Evolutionary conservation across 2,329 filamentous ascomycete species (phyloP), one percentile per base, ranked within the genome.

Genomic region (Penicillium sp.): DNA sequence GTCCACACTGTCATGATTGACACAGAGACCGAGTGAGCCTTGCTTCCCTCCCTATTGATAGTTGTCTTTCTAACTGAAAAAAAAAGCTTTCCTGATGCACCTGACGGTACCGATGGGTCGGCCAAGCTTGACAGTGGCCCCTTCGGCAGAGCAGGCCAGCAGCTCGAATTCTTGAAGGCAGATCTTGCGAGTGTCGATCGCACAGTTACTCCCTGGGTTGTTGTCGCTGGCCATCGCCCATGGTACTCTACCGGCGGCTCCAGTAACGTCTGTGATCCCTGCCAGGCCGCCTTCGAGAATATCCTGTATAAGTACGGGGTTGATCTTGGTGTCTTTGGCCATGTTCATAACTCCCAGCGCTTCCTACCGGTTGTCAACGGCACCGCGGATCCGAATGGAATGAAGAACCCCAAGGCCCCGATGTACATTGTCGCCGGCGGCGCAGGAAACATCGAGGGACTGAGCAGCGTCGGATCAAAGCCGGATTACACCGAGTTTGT

Each of bases 341-440:
- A 86, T 62, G 80, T 83, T 13, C 83, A 85, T 68, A 84, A 83
- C 68, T 79, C 80, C 23, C 81, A 85, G 70, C 77, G 83, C 1
- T 82, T 83, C 59, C 56, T 73, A 2, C 69, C 69, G 0, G 61
- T 69, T 4, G 52, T 60, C 28, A 66, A 71, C 16, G 61, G 53
- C 9, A 63, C 80, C 71, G 65, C 65, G 0, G 71, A 84, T 64
- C 7, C 81, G 58, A 57, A 80, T 52, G 59, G 66, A 1, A 73
- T 82, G 61, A 71, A 79, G 10, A 59, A 81, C 24, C 85, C 85
- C 0, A 81, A 82, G 60, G 77, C 68, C 6, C 81, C 83, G 0
- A 77, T 82, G 77, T 86, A 86, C 56, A 80, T 82, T 40, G 72
- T 84, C 7, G 78, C 81, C 2, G 82, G 82, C 3, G 83, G 81